Base-by-base conservation (phyloP, 371 early-diverging fungal genomes). In the Thermomucor indicae-seudaticae region DNA sequence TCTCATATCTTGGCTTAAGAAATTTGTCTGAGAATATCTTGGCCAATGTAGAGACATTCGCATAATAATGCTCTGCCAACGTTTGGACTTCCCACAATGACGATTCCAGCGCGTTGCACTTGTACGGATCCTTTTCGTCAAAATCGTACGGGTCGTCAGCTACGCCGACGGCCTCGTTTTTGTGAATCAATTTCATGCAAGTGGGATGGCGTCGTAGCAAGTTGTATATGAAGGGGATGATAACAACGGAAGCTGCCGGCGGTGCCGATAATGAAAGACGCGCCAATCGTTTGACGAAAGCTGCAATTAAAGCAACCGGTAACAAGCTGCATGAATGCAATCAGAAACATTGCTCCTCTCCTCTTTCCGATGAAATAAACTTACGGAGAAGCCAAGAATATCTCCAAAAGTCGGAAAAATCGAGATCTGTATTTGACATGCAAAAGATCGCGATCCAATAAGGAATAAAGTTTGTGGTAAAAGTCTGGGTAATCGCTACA, bases 401-500 rank as follows among this genome's bases (percentile, higher is more conserved):
- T 58, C 30, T 90, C 89, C 0, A 88, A 79, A 44, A 95, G 76
- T 45, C 93, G 84, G 68, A 95, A 91, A 76, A 96, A 95, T 38
- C 95, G 79, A 6, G 95, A 86, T 20, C 93, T 83, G 72, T 94
- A 94, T 71, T 93, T 94, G 49, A 90, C 88, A 64, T 93, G 93
- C 71, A 93, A 72, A 19, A 96, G 57, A 58, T 93, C 82, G 55
- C 82, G 80, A 59, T 94, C 92, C 28, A 97, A 78, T 38, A 95
- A 68, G 27, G 82, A 77, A 62, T 97, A 97, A 23, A 97, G 86
- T 63, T 95, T 93, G 45, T 71, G 79, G 70, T 92, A 97, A 57
- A 97, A 97, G 58, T 92, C 88, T n/a, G 96, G 96, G 62, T 96
- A 97, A 67, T 93, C 95, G 24, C 88, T 88, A 56, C 3, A 40